Evolutionary conservation across 2,329 filamentous ascomycete species (phyloP), one percentile per base, ranked within the genome.

Genomic region (Fusarium piperis): DNA sequence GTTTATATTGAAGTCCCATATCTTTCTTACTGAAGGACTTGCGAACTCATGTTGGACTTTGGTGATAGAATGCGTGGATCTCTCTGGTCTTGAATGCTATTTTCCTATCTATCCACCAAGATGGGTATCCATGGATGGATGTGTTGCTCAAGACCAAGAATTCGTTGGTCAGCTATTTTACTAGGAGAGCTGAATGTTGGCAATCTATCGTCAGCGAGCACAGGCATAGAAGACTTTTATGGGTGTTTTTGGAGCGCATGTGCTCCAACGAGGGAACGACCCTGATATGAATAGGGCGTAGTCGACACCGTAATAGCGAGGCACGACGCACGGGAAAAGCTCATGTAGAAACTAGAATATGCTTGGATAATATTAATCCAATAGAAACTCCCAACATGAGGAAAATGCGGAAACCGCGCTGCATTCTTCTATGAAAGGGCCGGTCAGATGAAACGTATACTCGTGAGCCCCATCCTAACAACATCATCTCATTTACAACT

Each of bases 331-430:
- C 8, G 9, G 10, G n/a, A n/a, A n/a, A 4, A 36, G 35, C 4
- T 36, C 33, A 8, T 10, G n/a, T 4, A 16, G 5, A n/a, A 36
- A 35, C 13, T 4, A 8, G 4, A 38, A n/a, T n/a, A 38, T 10
- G 4, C 8, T n/a, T 38, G 9, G n/a, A 6, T 38, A n/a, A 38
- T 38, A 10, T n/a, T n/a, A 1, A n/a, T 38, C 16, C 2, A 38
- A 16, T 9, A 6, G 16, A 38, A n/a, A 8, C 4, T 38, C 3
- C 2, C 9, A 4, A 3, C 9, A n/a, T 10, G n/a, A 0, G 9
- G 16, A 11, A n/a, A 38, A 9, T 9, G 23, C 23, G 23, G 35
- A 16, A n/a, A 16, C 16, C 7, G 16, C 15, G 16, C n/a, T n/a
- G 16, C 7, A 36, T n/a, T n/a, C 15, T 38, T n/a, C 16, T 11